Base-by-base conservation (phyloP, 169 alveolate genomes). In the Perkinsus chesapeaki region DNA sequence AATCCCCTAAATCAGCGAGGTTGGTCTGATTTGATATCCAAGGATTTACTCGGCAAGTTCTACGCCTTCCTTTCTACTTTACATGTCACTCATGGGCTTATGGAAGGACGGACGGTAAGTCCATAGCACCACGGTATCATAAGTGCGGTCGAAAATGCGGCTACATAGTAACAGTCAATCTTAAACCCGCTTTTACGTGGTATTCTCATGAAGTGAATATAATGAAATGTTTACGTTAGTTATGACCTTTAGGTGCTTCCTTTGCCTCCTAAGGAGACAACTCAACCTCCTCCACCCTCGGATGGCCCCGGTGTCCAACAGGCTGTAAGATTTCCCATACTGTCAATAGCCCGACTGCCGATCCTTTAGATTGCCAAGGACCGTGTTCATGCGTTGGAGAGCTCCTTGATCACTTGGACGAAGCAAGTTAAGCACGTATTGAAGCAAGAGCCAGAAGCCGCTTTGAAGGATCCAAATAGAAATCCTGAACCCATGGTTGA, bases 341-440 rank as follows among this genome's bases (percentile, higher is more conserved):
- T 93, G 96, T 96, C 39, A 94, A 96, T 39, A 97, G 96, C n/a
- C n/a, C n/a, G n/a, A n/a, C n/a, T n/a, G n/a, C n/a, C n/a, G 48
- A 96, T 96, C 92, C 95, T 96, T 36, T 95, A 97, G 90, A 96
- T 95, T 95, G 82, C 82, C 37, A 96, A 97, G 94, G 99, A 98
- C 94, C 97, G 97, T 94, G 98, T 99, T 39, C 99, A 98, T 82
- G 97, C 97, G 12, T 97, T 97, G 72, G 99, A 98, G 95, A 97
- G 98, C 43, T 98, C 99, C 37, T 97, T 98, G 48, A 97, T 98
- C 91, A 97, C 98, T 48, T 98, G 99, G 99, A 98, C 99, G 60
- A 97, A 97, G 94, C 98, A 98, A 95, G 98, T 98, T 94, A 96
- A 98, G 94, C 98, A 97, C 92, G 99, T 98, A 36, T 94, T 98